Conservation (phyloP, 2,329 filamentous ascomycete species). For the Endothia cerciana region DNA sequence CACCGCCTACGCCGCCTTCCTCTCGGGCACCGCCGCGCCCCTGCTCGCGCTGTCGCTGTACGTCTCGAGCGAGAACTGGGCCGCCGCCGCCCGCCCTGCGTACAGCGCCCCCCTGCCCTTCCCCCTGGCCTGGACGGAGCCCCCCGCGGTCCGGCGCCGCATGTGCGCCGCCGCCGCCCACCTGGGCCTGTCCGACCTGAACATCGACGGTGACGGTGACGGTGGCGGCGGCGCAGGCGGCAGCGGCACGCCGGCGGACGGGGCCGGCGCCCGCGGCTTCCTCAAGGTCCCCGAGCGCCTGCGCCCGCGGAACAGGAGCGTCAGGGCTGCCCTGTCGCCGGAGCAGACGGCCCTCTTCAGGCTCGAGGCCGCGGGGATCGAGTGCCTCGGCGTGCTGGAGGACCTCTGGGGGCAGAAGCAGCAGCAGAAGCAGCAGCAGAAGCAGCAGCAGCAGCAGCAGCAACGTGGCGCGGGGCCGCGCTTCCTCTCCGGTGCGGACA, state of each 20-base stretch:
- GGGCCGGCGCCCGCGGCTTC: slow-evolving; percentile 35
- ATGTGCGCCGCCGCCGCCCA: slow-evolving; percentile 73
- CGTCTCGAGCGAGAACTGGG: slow-evolving; percentile 88
- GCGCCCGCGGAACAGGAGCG: slow-evolving; percentile 56
- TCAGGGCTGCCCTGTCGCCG: slow-evolving; percentile 67
- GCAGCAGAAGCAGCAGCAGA: no score
- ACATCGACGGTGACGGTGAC: slow-evolving; percentile 50
- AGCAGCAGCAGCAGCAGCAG: slow-evolving; percentile 41
- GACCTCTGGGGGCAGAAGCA: slow-evolving; percentile 41
- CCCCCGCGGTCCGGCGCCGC: slow-evolving; percentile 70
- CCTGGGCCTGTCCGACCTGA: slow-evolving; percentile 69
- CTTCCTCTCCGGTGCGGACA: slow-evolving; percentile 17
- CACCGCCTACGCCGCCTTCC: slow-evolving; percentile 66
- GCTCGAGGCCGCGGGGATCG: slow-evolving; percentile 71
- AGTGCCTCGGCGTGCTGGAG: slow-evolving; percentile 73
- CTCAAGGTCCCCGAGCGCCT: slow-evolving; percentile 49
- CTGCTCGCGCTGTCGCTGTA: slow-evolving; percentile 88
- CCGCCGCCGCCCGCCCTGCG: slow-evolving; percentile 73
- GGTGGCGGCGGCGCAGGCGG: no score
- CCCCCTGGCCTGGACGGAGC: slow-evolving; percentile 86
- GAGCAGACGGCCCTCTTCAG: slow-evolving; percentile 76
- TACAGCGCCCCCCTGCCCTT: slow-evolving; percentile 82
- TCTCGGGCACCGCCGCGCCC: slow-evolving; percentile 74
- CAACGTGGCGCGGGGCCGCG: slow-evolving; percentile 35
- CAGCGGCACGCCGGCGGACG: slow-evolving; percentile 38